Evolutionary conservation across 2,329 filamentous ascomycete genomes (phyloP), one percentile per base, ranked within the genome.

Genomic region (Cryoendolithus antarcticus): DNA sequence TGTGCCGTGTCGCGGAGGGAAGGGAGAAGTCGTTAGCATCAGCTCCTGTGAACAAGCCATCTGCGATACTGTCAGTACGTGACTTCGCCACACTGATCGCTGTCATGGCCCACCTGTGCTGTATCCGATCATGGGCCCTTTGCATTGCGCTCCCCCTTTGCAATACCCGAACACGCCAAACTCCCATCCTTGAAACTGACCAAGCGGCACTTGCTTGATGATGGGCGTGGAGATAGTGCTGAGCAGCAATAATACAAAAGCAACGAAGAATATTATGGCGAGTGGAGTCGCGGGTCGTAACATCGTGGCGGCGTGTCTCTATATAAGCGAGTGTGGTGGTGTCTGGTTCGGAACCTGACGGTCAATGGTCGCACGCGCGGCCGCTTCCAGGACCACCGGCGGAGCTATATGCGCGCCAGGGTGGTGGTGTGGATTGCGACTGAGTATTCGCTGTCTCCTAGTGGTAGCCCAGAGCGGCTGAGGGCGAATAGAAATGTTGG

Each of bases 151-250:
- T 44, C 71, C 60, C 9, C 62, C 67, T 48, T 76, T 70, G 62
- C 91, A 98, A 54, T 77, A 93, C 19, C 91, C 91, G 66, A 96
- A 89, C 36, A 96, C 88, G 36, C 91, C 91, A 67, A 93, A 95
- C 49, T 78, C 79, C 50, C 84, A 75, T 52, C 80, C 78, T 32
- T 79, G 65, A 56, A 79, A 89, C 38, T 75, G 78, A 30, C 83
- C 88, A 31, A 98, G 70, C 7, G 86, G 85, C 34, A 98, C 93
- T 19, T 71, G 73, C 56, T 82, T 78, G 57, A 96, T 81, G 50
- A 98, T 77, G 11, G 91, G 91, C 0, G 86, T 88, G 1, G 89
- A 94, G n/a, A 98, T 66, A 30, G 88, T 84, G 34, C 86, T 84
- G 30, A 98, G 70, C 34, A 96, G 69, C 38, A 96, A 72, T 45